phyloP scores from a whole-genome alignment of 2,329 filamentous ascomycete species.

The Colletotrichum sp. region DNA sequence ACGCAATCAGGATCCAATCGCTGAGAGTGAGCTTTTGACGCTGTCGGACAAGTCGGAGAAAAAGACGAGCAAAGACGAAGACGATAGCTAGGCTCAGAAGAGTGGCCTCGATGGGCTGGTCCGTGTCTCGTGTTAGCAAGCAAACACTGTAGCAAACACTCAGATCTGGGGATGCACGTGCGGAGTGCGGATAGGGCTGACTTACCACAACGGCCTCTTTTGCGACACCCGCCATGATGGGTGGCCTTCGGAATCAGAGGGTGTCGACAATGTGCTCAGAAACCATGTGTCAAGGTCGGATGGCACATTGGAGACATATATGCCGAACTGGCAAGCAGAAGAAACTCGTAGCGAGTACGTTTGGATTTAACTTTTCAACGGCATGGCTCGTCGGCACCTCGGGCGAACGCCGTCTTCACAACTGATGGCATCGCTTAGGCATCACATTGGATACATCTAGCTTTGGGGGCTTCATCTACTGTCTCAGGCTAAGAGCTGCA shows the following conservation, averaged over 20 bases:
- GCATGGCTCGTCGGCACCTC: not conserved
- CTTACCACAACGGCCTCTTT: slow-evolving; percentile 20
- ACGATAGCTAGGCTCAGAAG: slow-evolving; percentile 26
- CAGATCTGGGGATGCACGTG: not conserved
- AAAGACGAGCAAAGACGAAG: slow-evolving; percentile 26
- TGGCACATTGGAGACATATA: not conserved
- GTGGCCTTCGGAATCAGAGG: not conserved
- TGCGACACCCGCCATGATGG: slow-evolving; percentile 11
- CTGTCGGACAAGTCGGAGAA: slow-evolving; percentile 29
- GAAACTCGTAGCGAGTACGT: not conserved
- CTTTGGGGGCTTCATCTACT: not conserved
- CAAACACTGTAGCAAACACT: not conserved
- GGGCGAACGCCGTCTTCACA: not conserved
- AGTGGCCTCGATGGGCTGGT: slow-evolving; percentile 31
- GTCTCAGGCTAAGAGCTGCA: not conserved
- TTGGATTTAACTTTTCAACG: not conserved
- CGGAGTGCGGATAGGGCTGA: not conserved
- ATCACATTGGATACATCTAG: not conserved
- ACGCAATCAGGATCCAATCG: slow-evolving; percentile 32
- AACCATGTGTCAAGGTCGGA: not conserved
- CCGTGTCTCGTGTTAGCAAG: not conserved
- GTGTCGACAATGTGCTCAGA: not conserved
- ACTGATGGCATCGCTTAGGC: not conserved
- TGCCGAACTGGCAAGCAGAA: not conserved
- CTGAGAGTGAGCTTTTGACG: slow-evolving; percentile 29